These are phyloP conservation scores for Candida tetrigidarum DNA, from an alignment of 1,139 yeast species.

Conservation along the genomic window DNA sequence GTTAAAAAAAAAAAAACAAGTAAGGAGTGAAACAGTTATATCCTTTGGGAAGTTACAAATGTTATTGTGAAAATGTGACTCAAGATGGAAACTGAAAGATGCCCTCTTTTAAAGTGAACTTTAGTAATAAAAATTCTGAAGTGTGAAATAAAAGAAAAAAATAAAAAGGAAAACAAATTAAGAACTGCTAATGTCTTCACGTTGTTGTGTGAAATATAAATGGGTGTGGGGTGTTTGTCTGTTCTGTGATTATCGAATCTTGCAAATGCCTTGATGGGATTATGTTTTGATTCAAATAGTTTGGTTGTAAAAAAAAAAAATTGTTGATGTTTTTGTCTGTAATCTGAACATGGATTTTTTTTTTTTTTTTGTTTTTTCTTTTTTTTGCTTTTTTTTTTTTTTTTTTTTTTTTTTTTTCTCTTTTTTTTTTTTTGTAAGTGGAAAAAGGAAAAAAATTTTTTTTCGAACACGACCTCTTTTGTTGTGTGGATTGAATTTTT, in stretches of 20 bases:
- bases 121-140: neutral
- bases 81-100: neutral
- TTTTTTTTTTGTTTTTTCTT: slow-evolving; percentile 5
- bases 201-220: neutral
- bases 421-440: neutral
- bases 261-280: slow-evolving; percentile 6
- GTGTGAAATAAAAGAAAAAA: neutral
- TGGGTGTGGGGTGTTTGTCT: neutral
- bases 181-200: neutral
- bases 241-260: neutral
- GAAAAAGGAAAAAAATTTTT: slow-evolving; percentile 1
- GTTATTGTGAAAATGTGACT: neutral
- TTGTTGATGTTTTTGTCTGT: slow-evolving; percentile 7
- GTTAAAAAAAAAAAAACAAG: neutral
- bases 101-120: neutral
- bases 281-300: slow-evolving; percentile 5
- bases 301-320: slow-evolving; percentile 13
- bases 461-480: neutral
- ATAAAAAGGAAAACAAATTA: neutral
- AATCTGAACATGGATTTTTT: neutral
- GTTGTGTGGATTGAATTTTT: neutral
- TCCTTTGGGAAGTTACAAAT: neutral
- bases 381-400: neutral
- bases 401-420: neutral
- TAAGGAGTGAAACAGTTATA: neutral